phyloP scores from a whole-genome alignment of 225 moss, liverwort and hornwort species.

The Bryum argenteum region DNA sequence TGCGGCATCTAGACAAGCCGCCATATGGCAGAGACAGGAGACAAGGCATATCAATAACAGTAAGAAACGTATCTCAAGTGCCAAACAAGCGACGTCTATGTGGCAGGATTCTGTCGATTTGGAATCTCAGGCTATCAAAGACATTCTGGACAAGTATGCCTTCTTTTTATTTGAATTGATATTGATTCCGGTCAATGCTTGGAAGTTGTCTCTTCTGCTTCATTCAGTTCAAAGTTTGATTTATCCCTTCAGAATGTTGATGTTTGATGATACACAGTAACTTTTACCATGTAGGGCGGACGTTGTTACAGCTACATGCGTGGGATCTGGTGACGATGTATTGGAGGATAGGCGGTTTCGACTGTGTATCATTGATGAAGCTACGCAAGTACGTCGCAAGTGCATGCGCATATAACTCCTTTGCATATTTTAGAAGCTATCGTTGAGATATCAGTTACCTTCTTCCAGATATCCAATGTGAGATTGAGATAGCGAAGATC shows the following conservation, averaged over 20 bases:
- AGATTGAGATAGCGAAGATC: slow-evolving; percentile 21
- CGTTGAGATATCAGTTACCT: slow-evolving; percentile 5
- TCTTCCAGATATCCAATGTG: slow-evolving; percentile 6
- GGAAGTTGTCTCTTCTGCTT: neutral
- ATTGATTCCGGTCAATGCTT: slow-evolving; percentile 1
- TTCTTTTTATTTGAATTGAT: slow-evolving; percentile 19
- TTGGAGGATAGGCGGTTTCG: slow-evolving; percentile 74
- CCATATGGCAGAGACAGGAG: slow-evolving; percentile 63
- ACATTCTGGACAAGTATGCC: slow-evolving; percentile 70
- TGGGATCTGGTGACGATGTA: slow-evolving; percentile 82
- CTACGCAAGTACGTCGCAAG: slow-evolving; percentile 72
- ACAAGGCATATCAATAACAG: slow-evolving; percentile 73
- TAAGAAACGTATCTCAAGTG: slow-evolving; percentile 72
- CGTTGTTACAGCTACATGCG: slow-evolving; percentile 87
- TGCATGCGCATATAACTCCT: neutral
- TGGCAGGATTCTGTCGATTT: slow-evolving; percentile 85
- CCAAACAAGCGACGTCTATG: slow-evolving; percentile 72
- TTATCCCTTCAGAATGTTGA: neutral
- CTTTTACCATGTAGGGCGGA: slow-evolving; percentile 61
- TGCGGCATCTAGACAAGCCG: slow-evolving; percentile 64
- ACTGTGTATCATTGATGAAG: slow-evolving; percentile 93
- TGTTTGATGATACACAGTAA: slow-evolving; percentile 16
- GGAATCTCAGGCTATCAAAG: slow-evolving; percentile 72
- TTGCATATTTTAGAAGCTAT: neutral
- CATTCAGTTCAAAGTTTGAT: neutral